Conservation (phyloP, 169 alveolate species). For the Plasmodium fragile region DNA sequence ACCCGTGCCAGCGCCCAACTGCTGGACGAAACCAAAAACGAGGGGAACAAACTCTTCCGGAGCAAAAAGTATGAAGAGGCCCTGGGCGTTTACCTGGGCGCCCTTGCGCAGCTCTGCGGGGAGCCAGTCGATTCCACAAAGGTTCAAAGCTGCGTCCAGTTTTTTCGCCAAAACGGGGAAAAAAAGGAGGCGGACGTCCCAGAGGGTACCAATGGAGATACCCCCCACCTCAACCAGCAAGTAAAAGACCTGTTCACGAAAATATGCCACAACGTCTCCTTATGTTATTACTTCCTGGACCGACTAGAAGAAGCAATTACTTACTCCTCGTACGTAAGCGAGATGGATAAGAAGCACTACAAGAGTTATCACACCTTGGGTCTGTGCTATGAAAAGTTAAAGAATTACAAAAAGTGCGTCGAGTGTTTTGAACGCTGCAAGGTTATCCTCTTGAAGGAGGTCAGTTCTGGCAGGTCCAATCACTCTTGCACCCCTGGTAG, state of each 20-base stretch:
- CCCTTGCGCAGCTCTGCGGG: conserved; percentile 6
- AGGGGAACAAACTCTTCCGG: conserved; percentile 41
- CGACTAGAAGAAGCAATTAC: conserved; percentile 15
- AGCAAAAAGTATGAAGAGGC: conserved; percentile 57
- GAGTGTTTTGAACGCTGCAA: conserved; percentile 43
- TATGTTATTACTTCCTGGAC: conserved; percentile 57
- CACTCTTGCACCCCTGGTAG: neutral
- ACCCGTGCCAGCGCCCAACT: neutral
- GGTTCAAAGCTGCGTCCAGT: conserved; percentile 13
- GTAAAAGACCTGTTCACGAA: conserved; percentile 23
- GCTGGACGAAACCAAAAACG: conserved; percentile 50
- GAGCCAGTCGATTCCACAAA: neutral
- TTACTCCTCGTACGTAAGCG: conserved; percentile 47
- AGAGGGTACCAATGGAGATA: neutral
- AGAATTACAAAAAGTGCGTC: conserved; percentile 36
- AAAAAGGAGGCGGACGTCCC: neutral
- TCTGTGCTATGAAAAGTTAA: conserved; percentile 50
- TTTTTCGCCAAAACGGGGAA: neutral
- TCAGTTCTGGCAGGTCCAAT: neutral
- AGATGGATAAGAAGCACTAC: conserved; percentile 27
- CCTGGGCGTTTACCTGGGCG: conserved; percentile 10
- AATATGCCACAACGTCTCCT: conserved; percentile 57
- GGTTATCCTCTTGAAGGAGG: neutral
- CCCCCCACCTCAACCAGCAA: neutral
- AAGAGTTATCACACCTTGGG: conserved; percentile 73